Evolutionary conservation across 2,329 filamentous ascomycete species (phyloP).

Genomic region (Hypoxylon rubiginosum): DNA sequence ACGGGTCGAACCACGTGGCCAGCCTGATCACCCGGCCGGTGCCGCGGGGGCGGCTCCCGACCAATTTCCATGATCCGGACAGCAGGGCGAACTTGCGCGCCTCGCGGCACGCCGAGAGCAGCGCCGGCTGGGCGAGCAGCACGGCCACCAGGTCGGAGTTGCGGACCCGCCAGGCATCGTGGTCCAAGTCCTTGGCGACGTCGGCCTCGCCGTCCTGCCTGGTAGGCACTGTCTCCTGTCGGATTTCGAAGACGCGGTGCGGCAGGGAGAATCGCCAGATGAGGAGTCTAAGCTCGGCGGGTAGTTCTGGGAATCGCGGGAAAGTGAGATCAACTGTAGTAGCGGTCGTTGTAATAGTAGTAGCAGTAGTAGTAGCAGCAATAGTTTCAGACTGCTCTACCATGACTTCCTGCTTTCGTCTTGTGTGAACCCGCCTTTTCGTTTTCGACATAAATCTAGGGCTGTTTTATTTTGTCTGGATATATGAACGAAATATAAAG

Average conservation of each 20-base stretch:
- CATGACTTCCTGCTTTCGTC: slow-evolving; percentile 16
- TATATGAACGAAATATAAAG: background rate
- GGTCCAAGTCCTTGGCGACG: slow-evolving; percentile 30
- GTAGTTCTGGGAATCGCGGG: slow-evolving; percentile 33
- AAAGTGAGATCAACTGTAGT: slow-evolving; percentile 25
- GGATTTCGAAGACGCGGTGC: slow-evolving; percentile 38
- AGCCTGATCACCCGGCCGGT: slow-evolving; percentile 18
- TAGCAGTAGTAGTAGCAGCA: no score
- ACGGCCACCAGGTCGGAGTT: slow-evolving; percentile 36
- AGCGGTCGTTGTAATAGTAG: no score
- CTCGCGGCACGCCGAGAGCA: slow-evolving; percentile 36
- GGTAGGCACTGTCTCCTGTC: slow-evolving; percentile 33
- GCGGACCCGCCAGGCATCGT: slow-evolving; percentile 36
- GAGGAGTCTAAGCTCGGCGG: slow-evolving; percentile 33
- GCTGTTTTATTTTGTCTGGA: background rate
- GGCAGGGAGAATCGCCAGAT: slow-evolving; percentile 38
- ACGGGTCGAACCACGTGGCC: slow-evolving; percentile 37
- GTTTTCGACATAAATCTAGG: background rate
- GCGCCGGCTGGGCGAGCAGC: slow-evolving; percentile 29
- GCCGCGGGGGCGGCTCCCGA: slow-evolving; percentile 35
- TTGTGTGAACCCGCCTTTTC: background rate
- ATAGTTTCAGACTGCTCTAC: slow-evolving; percentile 6
- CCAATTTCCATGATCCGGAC: slow-evolving; percentile 36
- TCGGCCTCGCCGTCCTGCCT: slow-evolving; percentile 32
- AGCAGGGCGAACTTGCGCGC: slow-evolving; percentile 27